A percentile compares a stretch with the other conserved stretches of the same genome.
phyloP scores from a whole-genome alignment of 306 rosid genomes.

The Quillaja saponaria region DNA sequence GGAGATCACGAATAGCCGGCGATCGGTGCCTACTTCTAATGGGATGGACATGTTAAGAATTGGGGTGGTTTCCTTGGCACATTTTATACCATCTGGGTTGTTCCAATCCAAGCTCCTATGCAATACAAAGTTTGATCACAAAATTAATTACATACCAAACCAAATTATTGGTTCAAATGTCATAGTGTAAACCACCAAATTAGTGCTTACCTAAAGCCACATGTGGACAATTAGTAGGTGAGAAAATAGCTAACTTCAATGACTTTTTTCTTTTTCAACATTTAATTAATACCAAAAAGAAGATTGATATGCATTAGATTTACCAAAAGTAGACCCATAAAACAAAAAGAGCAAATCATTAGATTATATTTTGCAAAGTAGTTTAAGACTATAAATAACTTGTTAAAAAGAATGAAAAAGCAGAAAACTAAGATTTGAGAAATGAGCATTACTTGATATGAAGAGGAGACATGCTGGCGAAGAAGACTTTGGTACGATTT shows the following conservation, averaged over 20 bases:
- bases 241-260: neutral
- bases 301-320: neutral
- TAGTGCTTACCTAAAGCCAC: conserved; percentile 3
- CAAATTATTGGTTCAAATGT: neutral
- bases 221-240: neutral
- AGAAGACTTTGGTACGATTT: conserved; percentile 74
- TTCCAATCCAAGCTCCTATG: conserved; percentile 86
- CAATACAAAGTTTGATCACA: neutral
- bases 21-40: conserved; percentile 75
- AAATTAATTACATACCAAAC: conserved; percentile 2
- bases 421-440: neutral
- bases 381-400: too few relatives aligned
- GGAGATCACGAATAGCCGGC: conserved; percentile 52
- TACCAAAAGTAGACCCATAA: conserved; percentile 2
- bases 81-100: conserved; percentile 83
- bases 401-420: too few relatives aligned
- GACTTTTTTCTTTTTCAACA: neutral
- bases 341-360: too few relatives aligned
- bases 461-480: conserved; percentile 90
- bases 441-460: conserved; percentile 71
- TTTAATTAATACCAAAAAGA: neutral
- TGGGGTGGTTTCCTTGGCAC: conserved; percentile 87
- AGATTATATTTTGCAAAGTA: too few relatives aligned
- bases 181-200: too few relatives aligned
- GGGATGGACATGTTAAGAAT: conserved; percentile 47